phyloP scores from a whole-genome alignment of 1,284 basidiomycete species.

The Meira nashicola region DNA sequence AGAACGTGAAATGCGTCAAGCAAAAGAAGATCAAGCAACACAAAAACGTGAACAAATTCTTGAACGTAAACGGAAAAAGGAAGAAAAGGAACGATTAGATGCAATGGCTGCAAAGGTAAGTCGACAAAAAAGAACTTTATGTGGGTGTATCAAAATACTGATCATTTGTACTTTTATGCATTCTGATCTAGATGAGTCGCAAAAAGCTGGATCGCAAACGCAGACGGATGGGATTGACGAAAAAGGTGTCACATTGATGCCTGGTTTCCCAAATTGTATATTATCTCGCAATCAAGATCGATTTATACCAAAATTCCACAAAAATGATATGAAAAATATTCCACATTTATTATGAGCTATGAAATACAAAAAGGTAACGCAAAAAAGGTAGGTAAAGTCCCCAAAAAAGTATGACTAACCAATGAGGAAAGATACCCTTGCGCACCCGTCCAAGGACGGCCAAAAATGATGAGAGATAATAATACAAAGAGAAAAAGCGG shows the following conservation, averaged over 20 bases:
- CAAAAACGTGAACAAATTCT: conserved; percentile 25
- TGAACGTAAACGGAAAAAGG: conserved; percentile 37
- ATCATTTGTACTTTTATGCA: not conserved
- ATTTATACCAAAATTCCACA: no score
- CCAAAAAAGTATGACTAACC: no score
- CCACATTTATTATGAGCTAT: no score
- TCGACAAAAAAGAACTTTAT: not conserved
- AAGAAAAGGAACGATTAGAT: conserved; percentile 34
- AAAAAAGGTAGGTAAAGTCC: no score
- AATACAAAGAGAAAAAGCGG: not conserved
- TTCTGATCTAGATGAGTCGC: conserved; percentile 28
- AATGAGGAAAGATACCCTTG: no score
- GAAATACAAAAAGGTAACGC: no score
- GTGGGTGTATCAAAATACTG: not conserved
- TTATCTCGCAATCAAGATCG: no score
- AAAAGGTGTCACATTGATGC: conserved; percentile 30
- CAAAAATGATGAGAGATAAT: not conserved
- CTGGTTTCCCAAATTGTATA: not conserved
- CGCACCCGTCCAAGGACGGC: no score
- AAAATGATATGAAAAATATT: no score
- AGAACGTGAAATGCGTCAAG: conserved; percentile 34
- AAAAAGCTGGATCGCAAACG: conserved; percentile 33
- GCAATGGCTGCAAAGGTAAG: conserved; percentile 36
- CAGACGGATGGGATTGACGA: conserved; percentile 33
- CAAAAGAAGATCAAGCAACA: conserved; percentile 25